phyloP scores from a whole-genome alignment of 2,329 filamentous ascomycete species.

The Sclerotinia sclerotiorum region DNA sequence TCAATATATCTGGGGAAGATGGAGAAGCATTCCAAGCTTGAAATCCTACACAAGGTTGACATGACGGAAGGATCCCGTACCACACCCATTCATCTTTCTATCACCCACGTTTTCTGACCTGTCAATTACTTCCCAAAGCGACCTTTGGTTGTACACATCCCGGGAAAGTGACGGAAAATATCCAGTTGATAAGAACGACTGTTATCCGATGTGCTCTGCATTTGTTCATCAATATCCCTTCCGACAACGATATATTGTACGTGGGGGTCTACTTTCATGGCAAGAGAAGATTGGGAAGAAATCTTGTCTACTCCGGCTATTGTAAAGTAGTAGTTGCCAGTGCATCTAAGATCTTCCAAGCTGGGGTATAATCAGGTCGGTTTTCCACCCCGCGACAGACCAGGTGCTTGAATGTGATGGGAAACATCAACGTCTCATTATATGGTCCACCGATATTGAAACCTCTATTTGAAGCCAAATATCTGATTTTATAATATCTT shows the following conservation, averaged over 20 bases:
- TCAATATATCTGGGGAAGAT: neutral
- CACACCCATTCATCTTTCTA: neutral
- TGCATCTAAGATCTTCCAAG: neutral
- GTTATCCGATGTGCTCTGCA: neutral
- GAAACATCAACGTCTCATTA: neutral
- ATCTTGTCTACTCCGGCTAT: neutral
- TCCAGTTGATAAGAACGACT: neutral
- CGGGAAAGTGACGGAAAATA: neutral
- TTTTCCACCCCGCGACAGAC: neutral
- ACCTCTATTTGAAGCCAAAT: neutral
- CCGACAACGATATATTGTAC: neutral
- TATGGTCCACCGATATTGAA: neutral
- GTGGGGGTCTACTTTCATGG: neutral
- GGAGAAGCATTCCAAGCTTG: neutral
- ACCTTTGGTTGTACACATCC: neutral
- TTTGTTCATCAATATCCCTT: neutral
- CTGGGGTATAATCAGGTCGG: neutral
- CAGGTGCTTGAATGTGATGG: neutral
- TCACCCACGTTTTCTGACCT: constrained; percentile 1
- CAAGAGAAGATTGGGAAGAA: neutral
- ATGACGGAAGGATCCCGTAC: neutral
- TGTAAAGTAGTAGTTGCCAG: neutral
- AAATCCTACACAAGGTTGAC: neutral
- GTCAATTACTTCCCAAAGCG: neutral
- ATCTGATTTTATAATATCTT: neutral